Evolutionary conservation across 2,329 filamentous ascomycete genomes (phyloP).

Genomic region (Phialophora expanda): DNA sequence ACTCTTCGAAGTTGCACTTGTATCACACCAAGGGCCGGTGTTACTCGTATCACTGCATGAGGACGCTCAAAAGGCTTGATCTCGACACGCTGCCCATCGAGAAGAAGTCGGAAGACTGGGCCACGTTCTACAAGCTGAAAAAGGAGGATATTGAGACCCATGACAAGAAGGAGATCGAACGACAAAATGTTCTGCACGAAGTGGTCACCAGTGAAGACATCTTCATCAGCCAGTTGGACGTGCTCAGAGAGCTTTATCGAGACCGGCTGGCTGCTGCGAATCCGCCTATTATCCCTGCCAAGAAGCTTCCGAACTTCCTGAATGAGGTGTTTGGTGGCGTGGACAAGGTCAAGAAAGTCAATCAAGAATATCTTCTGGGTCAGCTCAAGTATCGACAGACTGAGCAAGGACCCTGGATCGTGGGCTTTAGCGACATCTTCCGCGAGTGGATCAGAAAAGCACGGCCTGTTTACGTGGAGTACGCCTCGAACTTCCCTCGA

Average conservation of each 20-base stretch:
- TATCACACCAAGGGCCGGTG: slow-evolving; percentile 72
- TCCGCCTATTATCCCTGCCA: slow-evolving; percentile 79
- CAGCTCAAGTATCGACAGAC: slow-evolving; percentile 96
- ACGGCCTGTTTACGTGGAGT: slow-evolving; percentile 84
- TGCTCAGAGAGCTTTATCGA: slow-evolving; percentile 82
- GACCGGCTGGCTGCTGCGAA: slow-evolving; percentile 75
- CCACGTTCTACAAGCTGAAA: slow-evolving; percentile 81
- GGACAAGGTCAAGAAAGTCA: slow-evolving; percentile 84
- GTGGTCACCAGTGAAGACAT: slow-evolving; percentile 91
- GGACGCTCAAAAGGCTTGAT: slow-evolving; percentile 93
- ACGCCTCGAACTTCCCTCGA: slow-evolving; percentile 83
- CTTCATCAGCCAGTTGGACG: slow-evolving; percentile 87
- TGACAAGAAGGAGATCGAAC: slow-evolving; percentile 84
- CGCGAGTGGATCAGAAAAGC: slow-evolving; percentile 98
- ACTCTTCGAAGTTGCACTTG: slow-evolving; percentile 79
- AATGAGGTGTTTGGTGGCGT: slow-evolving; percentile 87
- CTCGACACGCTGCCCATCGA: slow-evolving; percentile 64
- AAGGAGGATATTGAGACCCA: slow-evolving; percentile 74
- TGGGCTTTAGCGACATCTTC: slow-evolving; percentile 95
- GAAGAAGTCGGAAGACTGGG: slow-evolving; percentile 80
- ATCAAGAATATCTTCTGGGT: slow-evolving; percentile 88
- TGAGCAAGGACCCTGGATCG: slow-evolving; percentile 93
- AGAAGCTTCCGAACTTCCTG: slow-evolving; percentile 79
- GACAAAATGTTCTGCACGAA: slow-evolving; percentile 93
- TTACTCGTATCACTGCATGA: slow-evolving; percentile 91